A percentile compares a stretch with the other conserved stretches of the same genome.
Conservation (phyloP, 1,284 basidiomycete genomes). For the Trichosporon asahii region DNA sequence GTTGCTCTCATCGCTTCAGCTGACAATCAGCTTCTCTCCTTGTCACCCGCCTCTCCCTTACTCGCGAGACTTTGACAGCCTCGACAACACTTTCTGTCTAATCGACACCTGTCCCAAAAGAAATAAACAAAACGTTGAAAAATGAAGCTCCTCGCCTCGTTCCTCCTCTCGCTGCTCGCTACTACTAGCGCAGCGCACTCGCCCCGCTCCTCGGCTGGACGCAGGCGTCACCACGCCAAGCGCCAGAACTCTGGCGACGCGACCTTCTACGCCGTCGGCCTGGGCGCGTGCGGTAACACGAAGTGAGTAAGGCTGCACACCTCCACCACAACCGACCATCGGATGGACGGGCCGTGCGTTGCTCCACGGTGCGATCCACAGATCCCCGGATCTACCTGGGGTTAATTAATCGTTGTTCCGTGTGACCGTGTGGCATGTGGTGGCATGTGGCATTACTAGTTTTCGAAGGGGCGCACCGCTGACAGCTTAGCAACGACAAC, state of each 20-base stretch:
- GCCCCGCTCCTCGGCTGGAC: not conserved
- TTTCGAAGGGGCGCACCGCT: conserved; percentile 12
- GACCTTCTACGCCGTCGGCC: conserved; percentile 30
- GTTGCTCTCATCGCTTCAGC: not conserved
- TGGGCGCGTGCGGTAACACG: conserved; percentile 30
- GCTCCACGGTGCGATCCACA: not conserved
- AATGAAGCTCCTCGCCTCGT: not conserved
- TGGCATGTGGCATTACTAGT: conserved; percentile 16
- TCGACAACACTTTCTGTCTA: not conserved
- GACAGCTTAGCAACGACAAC: conserved; percentile 7
- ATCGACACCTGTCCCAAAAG: not conserved
- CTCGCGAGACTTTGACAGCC: not conserved
- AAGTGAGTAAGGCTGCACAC: conserved; percentile 9
- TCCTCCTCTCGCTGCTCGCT: conserved; percentile 10
- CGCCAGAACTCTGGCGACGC: conserved; percentile 24
- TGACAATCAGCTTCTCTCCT: not conserved
- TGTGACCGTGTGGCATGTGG: not conserved
- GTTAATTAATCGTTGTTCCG: too few relatives aligned
- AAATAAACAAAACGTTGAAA: not conserved
- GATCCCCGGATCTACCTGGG: not conserved
- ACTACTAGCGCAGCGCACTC: not conserved
- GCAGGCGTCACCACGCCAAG: conserved; percentile 12
- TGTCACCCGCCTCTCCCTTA: not conserved
- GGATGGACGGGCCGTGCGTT: not conserved
- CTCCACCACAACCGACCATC: not conserved